Evolutionary conservation across 768 basidiomycete genomes (phyloP), one percentile per base, ranked within the genome.

Genomic region (Boletus sp.): DNA sequence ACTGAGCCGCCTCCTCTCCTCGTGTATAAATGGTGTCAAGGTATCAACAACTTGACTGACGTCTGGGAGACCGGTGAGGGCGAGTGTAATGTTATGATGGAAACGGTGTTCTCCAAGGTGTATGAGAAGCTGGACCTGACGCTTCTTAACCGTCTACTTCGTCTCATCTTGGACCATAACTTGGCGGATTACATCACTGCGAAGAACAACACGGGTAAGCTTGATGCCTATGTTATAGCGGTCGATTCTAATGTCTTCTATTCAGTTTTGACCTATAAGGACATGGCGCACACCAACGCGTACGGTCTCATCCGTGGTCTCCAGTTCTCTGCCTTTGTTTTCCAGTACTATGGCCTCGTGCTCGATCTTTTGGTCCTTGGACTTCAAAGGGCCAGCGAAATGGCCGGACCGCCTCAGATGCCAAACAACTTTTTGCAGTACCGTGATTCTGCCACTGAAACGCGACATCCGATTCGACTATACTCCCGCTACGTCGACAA

Each of bases 21-120:
- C 33, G 95, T 98, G 33, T 98, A 98, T 79, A 98, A 98, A 81
- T 98, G 96, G 96, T 96, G 94, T 68, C 96, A 98, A 76, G 97
- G 97, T 41, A 95, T 98, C 80, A 98, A 98, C 77, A 99, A 99
- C 73, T 73, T 98, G 71, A 94, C 91, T 3, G 96, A 99, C 57
- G 86, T 99, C 40, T 99, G 97, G 97, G 97, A 98, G 76, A 98
- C 95, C 1, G 84, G 86, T 57, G 95, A 99, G 66, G 97, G 97
- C 60, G 96, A 98, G 76, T 98, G 94, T 74, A 90, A 93, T 65
- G 97, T 98, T 44, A 81, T 99, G 78, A 98, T 98, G 95, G 97
- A 99, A 78, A 99, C 97, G 0, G 93, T 96, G 7, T 80, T 97
- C 39, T 94, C 92, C 32, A 94, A 97, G 75, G 97, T 98, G 18